A percentile compares a stretch with the other conserved stretches of the same genome.
Evolutionary conservation across 2,329 filamentous ascomycete species (phyloP).

Genomic region (Hypocrella siamensis): DNA sequence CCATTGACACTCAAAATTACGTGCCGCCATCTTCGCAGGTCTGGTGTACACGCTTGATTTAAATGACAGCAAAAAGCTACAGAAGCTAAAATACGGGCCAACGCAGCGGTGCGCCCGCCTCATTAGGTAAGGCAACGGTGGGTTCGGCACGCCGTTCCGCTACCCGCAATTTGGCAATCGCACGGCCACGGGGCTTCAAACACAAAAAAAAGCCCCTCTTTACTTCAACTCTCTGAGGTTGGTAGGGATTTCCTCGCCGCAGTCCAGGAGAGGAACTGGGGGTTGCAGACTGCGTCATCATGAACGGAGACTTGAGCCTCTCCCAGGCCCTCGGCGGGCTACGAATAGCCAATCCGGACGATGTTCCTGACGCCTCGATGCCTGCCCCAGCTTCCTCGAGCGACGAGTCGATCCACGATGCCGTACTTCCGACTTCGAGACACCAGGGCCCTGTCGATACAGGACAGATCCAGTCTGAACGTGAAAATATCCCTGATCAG

Average conservation of each 20-base stretch:
- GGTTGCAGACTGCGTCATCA: conserved; percentile 26
- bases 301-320: conserved; percentile 87
- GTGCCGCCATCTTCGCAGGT: no score
- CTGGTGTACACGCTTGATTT: no score
- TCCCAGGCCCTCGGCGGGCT: conserved; percentile 85
- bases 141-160: conserved; percentile 3
- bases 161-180: conserved; percentile 2
- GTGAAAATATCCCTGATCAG: neutral
- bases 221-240: conserved; percentile 1
- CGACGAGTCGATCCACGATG: conserved; percentile 8
- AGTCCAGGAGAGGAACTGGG: conserved; percentile 10
- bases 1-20: no score
- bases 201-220: neutral
- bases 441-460: neutral
- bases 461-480: neutral
- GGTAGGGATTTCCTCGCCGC: conserved; percentile 1
- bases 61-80: no score
- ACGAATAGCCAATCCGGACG: conserved; percentile 92
- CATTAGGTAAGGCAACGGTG: conserved; percentile 5
- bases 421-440: conserved; percentile 5
- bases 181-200: neutral
- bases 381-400: conserved; percentile 6
- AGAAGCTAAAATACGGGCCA: no score
- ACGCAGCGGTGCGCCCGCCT: no score
- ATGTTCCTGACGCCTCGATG: conserved; percentile 30